These are phyloP conservation scores for Gelatoporia subvermispora DNA, from an alignment of 768 basidiomycete species.

Conservation along the genomic window DNA sequence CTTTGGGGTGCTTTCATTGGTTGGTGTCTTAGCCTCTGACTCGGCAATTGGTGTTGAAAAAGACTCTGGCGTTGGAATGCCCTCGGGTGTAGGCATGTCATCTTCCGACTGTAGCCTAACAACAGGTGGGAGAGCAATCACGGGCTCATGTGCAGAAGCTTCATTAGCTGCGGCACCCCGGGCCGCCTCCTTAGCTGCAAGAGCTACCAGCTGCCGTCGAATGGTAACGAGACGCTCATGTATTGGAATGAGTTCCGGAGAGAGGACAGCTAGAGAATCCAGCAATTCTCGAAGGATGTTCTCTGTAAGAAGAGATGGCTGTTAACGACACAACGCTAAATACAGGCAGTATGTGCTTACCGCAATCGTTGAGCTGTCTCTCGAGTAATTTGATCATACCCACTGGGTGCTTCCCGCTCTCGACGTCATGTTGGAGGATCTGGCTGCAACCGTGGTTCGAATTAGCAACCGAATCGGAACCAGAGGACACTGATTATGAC, in stretches of 20 bases:
- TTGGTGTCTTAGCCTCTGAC: slow-evolving; percentile 21
- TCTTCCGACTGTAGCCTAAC: background rate
- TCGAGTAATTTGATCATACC: slow-evolving; percentile 87
- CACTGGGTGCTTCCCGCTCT: slow-evolving; percentile 77
- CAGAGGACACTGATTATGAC: background rate
- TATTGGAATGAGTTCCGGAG: slow-evolving; percentile 79
- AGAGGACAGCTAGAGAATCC: slow-evolving; percentile 81
- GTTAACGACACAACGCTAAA: background rate
- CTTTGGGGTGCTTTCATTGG: slow-evolving; percentile 21
- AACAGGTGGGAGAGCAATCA: slow-evolving; percentile 50
- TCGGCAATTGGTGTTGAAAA: slow-evolving; percentile 3
- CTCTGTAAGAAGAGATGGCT: slow-evolving; percentile 39
- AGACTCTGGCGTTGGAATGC: background rate
- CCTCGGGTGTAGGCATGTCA: background rate
- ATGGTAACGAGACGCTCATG: slow-evolving; percentile 86
- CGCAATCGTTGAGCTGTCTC: slow-evolving; percentile 87
- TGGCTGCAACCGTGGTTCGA: slow-evolving; percentile 17
- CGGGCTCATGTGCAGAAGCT: slow-evolving; percentile 74
- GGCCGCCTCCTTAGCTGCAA: slow-evolving; percentile 83
- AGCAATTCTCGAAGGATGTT: slow-evolving; percentile 72
- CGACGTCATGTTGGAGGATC: slow-evolving; percentile 81
- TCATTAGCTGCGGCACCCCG: slow-evolving; percentile 46
- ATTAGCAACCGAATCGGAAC: background rate
- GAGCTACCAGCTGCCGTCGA: slow-evolving; percentile 81
- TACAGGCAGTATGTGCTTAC: slow-evolving; percentile 34